Conservation (phyloP, 2,329 filamentous ascomycete species). For the Sporothrix humicola region DNA sequence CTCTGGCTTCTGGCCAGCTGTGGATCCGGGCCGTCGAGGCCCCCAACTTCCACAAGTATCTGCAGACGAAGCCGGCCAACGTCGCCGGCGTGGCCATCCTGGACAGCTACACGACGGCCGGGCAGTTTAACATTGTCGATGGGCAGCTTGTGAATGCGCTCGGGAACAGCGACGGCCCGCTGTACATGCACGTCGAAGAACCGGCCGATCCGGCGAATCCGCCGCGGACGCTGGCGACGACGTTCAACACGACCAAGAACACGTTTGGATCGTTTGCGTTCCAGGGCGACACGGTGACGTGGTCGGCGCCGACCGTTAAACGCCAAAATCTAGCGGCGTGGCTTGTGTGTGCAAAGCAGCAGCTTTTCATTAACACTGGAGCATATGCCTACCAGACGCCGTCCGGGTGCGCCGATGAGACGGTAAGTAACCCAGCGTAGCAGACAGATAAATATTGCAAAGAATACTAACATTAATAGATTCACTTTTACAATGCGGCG, state of each 20-base stretch:
- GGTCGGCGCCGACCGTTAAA: conserved; percentile 55
- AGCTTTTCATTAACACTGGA: conserved; percentile 63
- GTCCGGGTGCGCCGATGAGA: conserved; percentile 63
- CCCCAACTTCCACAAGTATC: conserved; percentile 63
- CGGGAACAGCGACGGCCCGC: conserved; percentile 45
- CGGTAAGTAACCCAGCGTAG: conserved; percentile 48
- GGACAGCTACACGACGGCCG: conserved; percentile 57
- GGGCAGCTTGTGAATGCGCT: conserved; percentile 62
- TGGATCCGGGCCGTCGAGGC: conserved; percentile 63
- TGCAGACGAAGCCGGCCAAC: conserved; percentile 55
- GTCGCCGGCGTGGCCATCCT: conserved; percentile 57
- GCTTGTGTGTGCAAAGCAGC: conserved; percentile 61
- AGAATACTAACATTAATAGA: conserved; percentile 40
- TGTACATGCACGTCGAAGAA: conserved; percentile 56
- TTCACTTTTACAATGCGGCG: conserved; percentile 51
- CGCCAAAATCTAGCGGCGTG: conserved; percentile 63
- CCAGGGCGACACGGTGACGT: conserved; percentile 63
- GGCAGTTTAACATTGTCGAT: conserved; percentile 61
- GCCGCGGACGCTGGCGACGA: conserved; percentile 56
- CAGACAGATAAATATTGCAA: not conserved
- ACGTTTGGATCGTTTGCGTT: conserved; percentile 62
- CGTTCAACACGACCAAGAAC: conserved; percentile 58
- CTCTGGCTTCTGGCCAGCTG: conserved; percentile 57
- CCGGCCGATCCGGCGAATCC: conserved; percentile 47
- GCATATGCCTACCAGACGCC: conserved; percentile 65